Evolutionary conservation across 2,329 filamentous ascomycete genomes (phyloP).

Genomic region (Ilyonectria robusta): DNA sequence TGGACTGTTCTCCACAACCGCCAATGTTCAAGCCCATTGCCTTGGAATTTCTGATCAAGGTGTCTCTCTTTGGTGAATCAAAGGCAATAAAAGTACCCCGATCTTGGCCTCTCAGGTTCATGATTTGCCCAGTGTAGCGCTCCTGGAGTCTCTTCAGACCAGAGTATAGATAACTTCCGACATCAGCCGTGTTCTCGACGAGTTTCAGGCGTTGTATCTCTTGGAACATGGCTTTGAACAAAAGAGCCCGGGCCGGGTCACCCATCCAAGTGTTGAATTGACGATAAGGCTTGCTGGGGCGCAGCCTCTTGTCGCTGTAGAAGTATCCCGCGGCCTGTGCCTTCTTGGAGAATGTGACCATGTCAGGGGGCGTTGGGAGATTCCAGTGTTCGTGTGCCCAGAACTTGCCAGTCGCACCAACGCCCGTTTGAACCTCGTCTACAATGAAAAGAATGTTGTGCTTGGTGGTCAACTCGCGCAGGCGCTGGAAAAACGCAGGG

Average conservation of each 20-base stretch:
- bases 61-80: too few relatives aligned
- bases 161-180: conserved; percentile 82
- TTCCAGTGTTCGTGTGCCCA: conserved; percentile 98
- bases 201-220: conserved; percentile 84
- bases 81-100: too few relatives aligned
- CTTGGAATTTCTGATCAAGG: too few relatives aligned
- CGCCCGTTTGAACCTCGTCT: conserved; percentile 94
- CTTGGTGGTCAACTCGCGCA: conserved; percentile 83
- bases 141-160: too few relatives aligned
- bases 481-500: conserved; percentile 86
- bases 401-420: conserved; percentile 93
- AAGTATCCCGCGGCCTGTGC: conserved; percentile 95
- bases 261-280: conserved; percentile 99
- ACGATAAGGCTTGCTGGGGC: conserved; percentile 93
- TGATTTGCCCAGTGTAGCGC: too few relatives aligned
- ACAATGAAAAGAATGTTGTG: conserved; percentile 89
- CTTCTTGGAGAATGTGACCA: conserved; percentile 97
- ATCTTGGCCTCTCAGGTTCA: too few relatives aligned
- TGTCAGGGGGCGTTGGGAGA: conserved; percentile 83
- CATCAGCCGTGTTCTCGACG: conserved; percentile 81
- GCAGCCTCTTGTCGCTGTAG: conserved; percentile 78
- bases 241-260: conserved; percentile 85
- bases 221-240: conserved; percentile 88
- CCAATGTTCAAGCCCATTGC: too few relatives aligned
- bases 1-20: too few relatives aligned